Evolutionary conservation across 2,329 filamentous ascomycete genomes (phyloP), one percentile per base, ranked within the genome.

Genomic region (Amauroascus verrucosus): DNA sequence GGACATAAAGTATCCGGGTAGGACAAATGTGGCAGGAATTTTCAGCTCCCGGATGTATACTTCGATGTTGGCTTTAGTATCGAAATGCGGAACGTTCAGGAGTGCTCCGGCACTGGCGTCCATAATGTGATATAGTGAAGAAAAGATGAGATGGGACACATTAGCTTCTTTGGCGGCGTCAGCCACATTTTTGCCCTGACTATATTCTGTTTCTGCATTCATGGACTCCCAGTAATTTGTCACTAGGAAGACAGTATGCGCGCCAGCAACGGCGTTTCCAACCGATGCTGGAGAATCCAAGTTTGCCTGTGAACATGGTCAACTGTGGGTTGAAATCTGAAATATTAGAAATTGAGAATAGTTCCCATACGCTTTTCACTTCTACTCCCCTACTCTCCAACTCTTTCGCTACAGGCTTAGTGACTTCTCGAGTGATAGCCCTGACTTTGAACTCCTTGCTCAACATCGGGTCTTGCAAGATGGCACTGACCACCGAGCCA

Each of bases 231-330:
- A 66, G 59, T 68, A 74, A 64, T 56, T 70, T 18, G 75, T 78
- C 54, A 79, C 70, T 9, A 67, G 60, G 62, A 78, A 79, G 26
- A 77, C 70, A 1, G 74, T 74, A 56, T 78, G 70, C 1, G 70
- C 72, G 24, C 71, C 72, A 0, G 61, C 58, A 24, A 79, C 60
- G 1, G 75, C 76, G 13, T 58, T 30, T 6, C 63, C 62, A 5
- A 79, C 60, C 2, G 73, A 72, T 5, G 60, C 56, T 18, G 63
- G 62, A 56, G 71, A 65, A 44, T 65, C 61, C 16, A 75, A 57
- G 44, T 78, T 70, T 13, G 67, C 75, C 57, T 72, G 59, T 13
- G 30, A 3, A 6, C 14, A 37, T 18, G 18, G 38, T 49, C 35
- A 53, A 14, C 28, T 38, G 11, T 5, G 14, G 3, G 13, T 38